Evolutionary conservation across 768 basidiomycete species (phyloP).

Genomic region (Leccinum aurantiacum): DNA sequence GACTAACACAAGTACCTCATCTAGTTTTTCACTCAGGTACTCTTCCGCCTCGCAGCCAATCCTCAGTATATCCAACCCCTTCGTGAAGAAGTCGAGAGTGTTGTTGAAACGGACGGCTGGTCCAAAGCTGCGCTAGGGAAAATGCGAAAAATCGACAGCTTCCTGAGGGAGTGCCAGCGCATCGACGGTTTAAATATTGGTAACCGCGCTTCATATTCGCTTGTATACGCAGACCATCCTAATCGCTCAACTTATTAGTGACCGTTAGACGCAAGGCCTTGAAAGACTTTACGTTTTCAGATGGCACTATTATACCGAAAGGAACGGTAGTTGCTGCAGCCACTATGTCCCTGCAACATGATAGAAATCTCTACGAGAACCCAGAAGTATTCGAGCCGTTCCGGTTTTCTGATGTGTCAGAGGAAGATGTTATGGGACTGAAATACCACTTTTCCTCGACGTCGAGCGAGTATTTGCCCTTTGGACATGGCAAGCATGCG

Average conservation of each 20-base stretch:
- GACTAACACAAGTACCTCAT: not conserved
- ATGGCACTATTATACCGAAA: not conserved
- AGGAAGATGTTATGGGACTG: not conserved
- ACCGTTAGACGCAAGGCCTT: not conserved
- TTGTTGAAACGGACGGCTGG: not conserved
- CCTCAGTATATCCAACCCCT: not conserved
- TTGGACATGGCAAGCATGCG: not conserved
- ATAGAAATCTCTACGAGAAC: not conserved
- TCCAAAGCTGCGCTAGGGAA: not conserved
- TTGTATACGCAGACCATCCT: not conserved
- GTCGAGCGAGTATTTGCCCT: not conserved
- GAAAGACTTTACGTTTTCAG: conserved; percentile 1
- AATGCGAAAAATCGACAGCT: conserved; percentile 1
- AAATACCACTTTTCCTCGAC: not conserved
- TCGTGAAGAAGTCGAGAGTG: not conserved
- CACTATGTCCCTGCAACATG: not conserved
- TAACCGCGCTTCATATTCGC: not conserved
- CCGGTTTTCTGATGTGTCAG: not conserved
- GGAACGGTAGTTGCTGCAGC: not conserved
- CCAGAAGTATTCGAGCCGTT: not conserved
- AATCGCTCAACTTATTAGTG: not conserved
- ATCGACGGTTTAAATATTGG: not conserved
- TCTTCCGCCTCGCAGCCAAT: not conserved
- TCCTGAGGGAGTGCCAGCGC: conserved; percentile 1
- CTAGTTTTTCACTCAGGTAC: not conserved